phyloP scores from a whole-genome alignment of 352 stramenopile species.

The Phytophthora foliorum region DNA sequence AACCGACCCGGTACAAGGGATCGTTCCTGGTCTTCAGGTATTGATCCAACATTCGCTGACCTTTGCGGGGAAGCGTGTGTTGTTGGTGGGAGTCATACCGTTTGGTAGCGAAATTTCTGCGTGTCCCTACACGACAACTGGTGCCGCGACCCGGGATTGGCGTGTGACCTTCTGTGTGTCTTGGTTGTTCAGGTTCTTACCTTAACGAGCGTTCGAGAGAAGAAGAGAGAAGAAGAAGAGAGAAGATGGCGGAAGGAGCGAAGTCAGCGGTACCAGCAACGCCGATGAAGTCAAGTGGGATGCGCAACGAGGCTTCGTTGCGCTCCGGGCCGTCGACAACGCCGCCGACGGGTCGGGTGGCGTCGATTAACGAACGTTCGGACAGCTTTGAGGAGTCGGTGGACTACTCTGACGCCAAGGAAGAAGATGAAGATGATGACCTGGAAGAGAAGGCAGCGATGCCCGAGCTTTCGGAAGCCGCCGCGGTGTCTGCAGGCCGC shows the following conservation, averaged over 20 bases:
- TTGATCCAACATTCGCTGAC: no score
- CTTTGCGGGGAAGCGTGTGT: no score
- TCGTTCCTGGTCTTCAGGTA: no score
- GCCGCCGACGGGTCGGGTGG: neutral
- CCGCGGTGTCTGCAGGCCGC: slow-evolving; percentile 2
- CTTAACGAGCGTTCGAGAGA: neutral
- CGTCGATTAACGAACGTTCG: no score
- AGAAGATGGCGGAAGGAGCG: slow-evolving; percentile 10
- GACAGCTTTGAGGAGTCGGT: no score
- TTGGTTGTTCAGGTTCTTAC: neutral
- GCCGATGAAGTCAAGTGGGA: slow-evolving; percentile 2
- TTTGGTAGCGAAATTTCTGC: no score
- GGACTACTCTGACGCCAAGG: slow-evolving; percentile 5
- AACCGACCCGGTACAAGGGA: no score
- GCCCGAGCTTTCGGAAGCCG: slow-evolving; percentile 2
- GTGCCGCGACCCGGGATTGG: no score
- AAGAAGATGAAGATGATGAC: neutral
- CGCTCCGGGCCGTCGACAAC: neutral
- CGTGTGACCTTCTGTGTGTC: no score
- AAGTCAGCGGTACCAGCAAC: slow-evolving; percentile 12
- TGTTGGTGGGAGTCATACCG: no score
- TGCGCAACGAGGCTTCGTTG: neutral
- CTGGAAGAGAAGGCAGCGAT: slow-evolving; percentile 6
- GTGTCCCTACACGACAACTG: no score
- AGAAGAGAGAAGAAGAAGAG: slow-evolving; percentile 5